These are phyloP conservation scores for Wallacemonas collosoma DNA, from an alignment of 208 protist species.

Conservation along the genomic window DNA sequence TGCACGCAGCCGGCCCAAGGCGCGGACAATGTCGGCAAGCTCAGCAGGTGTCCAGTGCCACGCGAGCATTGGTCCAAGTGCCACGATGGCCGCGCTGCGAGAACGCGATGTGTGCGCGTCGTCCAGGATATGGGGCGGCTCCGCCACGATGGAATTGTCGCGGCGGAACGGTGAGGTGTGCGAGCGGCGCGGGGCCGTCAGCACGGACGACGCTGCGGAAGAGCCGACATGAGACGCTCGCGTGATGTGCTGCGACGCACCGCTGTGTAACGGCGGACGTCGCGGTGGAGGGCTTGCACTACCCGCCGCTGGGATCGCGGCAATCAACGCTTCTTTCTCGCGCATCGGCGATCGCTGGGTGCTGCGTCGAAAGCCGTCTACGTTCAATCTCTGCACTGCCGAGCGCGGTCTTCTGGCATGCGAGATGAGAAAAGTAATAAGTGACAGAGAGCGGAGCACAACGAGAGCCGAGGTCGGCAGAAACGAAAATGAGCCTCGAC, in stretches of 20 bases:
- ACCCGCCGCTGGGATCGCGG: too few species aligned
- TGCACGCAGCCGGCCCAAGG: conserved; percentile 19
- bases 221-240: not conserved
- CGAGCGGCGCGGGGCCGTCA: not conserved
- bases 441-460: not conserved
- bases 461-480: not conserved
- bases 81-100: not conserved
- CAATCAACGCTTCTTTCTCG: too few species aligned
- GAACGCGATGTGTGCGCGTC: too few species aligned
- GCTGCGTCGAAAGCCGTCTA: too few species aligned
- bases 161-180: conserved; percentile 11
- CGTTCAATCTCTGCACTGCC: too few species aligned
- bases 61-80: not conserved
- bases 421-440: too few species aligned
- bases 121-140: not conserved
- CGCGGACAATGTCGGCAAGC: not conserved
- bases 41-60: not conserved
- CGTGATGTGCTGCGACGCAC: not conserved
- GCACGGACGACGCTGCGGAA: not conserved
- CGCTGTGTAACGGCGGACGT: not conserved
- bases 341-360: too few species aligned
- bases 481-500: not conserved
- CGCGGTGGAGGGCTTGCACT: conserved; percentile 1
- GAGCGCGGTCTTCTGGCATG: too few species aligned
- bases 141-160: not conserved